Evolutionary conservation across 441 rosid species (phyloP).

Genomic region (Geranium incanum): DNA sequence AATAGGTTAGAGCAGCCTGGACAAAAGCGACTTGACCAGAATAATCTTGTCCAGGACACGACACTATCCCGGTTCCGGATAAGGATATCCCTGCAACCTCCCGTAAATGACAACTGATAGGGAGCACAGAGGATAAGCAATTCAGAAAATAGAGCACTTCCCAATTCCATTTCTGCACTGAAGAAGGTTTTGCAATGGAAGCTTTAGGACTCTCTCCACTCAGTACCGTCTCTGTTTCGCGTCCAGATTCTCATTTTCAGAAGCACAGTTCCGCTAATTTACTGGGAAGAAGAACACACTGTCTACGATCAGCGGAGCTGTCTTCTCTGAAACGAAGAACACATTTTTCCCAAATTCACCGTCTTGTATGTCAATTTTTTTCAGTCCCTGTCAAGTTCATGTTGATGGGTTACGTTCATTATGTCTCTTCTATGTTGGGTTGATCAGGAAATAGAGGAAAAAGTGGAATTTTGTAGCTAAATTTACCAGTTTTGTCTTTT

Average conservation of each 20-base stretch:
- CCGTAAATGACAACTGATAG: neutral
- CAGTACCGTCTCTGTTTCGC: conserved; percentile 28
- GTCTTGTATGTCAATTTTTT: conserved; percentile 31
- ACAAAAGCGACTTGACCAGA: neutral
- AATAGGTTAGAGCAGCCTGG: too few species aligned
- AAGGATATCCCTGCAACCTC: neutral
- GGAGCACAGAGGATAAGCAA: neutral
- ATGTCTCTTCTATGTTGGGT: conserved; percentile 3
- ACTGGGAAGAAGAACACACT: conserved; percentile 19
- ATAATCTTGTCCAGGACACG: neutral
- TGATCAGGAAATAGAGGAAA: conserved; percentile 12
- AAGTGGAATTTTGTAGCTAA: neutral
- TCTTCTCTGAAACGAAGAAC: conserved; percentile 22
- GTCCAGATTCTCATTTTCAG: conserved; percentile 19
- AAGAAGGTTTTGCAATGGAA: conserved; percentile 32
- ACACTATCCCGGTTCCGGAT: neutral
- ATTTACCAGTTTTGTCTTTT: neutral
- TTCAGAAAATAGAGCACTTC: neutral
- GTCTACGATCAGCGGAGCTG: conserved; percentile 23
- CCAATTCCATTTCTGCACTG: neutral
- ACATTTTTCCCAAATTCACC: conserved; percentile 18
- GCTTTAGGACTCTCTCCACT: conserved; percentile 46
- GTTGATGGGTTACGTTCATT: conserved; percentile 13
- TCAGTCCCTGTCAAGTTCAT: conserved; percentile 16
- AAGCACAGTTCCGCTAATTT: conserved; percentile 19